Evolutionary conservation across 75 land plant species (phyloP).

Genomic region (Picea sitchensis): DNA sequence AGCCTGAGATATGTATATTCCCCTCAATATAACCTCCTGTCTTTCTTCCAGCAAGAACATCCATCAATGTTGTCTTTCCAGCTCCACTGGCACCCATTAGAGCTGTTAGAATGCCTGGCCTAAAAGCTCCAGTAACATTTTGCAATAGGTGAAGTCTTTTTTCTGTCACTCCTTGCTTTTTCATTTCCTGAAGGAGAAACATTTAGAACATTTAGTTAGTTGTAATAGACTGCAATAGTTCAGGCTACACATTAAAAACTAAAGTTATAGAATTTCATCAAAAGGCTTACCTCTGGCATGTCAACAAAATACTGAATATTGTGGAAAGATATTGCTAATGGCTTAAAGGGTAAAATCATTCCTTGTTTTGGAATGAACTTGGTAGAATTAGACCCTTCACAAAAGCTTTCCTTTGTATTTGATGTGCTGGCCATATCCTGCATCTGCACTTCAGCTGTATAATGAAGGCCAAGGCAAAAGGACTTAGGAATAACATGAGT

Average conservation of each 20-base stretch:
- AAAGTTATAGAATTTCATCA: not conserved
- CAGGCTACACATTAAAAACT: not conserved
- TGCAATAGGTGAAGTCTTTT: slow-evolving; percentile 26
- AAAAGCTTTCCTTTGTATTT: not conserved
- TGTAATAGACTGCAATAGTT: not conserved
- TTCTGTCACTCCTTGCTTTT: slow-evolving; percentile 25
- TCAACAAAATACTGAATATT: slow-evolving; percentile 80
- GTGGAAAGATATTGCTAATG: slow-evolving; percentile 79
- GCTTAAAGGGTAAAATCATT: slow-evolving; percentile 83
- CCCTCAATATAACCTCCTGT: slow-evolving; percentile 35
- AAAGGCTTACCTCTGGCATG: slow-evolving; percentile 34
- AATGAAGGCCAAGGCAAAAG: slow-evolving; percentile 11
- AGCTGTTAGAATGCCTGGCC: slow-evolving; percentile 35
- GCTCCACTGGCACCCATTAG: slow-evolving; percentile 48
- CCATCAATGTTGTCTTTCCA: slow-evolving; percentile 29
- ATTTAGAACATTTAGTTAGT: not conserved
- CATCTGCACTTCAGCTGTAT: slow-evolving; percentile 19
- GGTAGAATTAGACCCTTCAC: slow-evolving; percentile 3
- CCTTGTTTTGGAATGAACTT: slow-evolving; percentile 46
- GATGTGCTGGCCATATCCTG: not conserved
- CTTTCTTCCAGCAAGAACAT: slow-evolving; percentile 33
- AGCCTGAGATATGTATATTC: slow-evolving; percentile 21
- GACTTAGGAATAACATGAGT: not conserved
- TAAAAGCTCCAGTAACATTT: slow-evolving; percentile 26
- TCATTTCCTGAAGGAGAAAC: slow-evolving; percentile 33